Conservation (phyloP, 176 grass and related monocot genomes). For the Oryza meridionalis region DNA sequence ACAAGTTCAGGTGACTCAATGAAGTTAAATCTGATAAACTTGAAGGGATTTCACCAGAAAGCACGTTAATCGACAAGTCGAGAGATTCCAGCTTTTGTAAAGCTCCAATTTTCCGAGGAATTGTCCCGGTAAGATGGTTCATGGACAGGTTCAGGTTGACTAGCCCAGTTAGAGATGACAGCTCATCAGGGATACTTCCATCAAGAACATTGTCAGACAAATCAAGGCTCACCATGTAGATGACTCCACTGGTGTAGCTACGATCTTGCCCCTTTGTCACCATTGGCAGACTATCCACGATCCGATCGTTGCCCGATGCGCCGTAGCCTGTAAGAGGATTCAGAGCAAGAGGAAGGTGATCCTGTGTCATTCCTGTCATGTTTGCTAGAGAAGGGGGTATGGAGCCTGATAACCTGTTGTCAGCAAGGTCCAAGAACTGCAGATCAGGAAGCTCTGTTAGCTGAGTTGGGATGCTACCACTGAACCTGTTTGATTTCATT, state of each 20-base stretch:
- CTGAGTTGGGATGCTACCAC: constrained; percentile 31
- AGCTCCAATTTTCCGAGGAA: constrained; percentile 27
- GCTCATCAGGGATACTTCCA: constrained; percentile 35
- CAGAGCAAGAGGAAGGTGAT: background rate
- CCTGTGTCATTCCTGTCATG: background rate
- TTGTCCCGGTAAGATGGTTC: constrained; percentile 30
- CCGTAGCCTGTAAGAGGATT: constrained; percentile 16
- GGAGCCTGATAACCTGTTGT: constrained; percentile 37
- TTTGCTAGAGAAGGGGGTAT: constrained; percentile 23
- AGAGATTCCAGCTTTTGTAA: constrained; percentile 50
- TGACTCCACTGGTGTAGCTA: background rate
- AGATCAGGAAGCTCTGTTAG: constrained; percentile 11
- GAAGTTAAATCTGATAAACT: constrained; percentile 34
- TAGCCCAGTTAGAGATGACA: background rate
- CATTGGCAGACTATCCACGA: background rate
- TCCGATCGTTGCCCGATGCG: background rate
- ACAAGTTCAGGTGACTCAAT: constrained; percentile 42
- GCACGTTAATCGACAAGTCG: constrained; percentile 39
- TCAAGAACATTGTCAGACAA: constrained; percentile 37
- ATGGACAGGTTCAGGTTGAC: constrained; percentile 39
- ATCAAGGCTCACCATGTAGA: constrained; percentile 28
- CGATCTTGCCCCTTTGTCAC: constrained; percentile 40
- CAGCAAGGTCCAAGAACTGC: constrained; percentile 36
- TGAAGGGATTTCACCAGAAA: constrained; percentile 37
- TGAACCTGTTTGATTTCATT: constrained; percentile 47